These are phyloP conservation scores for Wickerhamomyces alni DNA, from an alignment of 805 yeast species.

Conservation along the genomic window DNA sequence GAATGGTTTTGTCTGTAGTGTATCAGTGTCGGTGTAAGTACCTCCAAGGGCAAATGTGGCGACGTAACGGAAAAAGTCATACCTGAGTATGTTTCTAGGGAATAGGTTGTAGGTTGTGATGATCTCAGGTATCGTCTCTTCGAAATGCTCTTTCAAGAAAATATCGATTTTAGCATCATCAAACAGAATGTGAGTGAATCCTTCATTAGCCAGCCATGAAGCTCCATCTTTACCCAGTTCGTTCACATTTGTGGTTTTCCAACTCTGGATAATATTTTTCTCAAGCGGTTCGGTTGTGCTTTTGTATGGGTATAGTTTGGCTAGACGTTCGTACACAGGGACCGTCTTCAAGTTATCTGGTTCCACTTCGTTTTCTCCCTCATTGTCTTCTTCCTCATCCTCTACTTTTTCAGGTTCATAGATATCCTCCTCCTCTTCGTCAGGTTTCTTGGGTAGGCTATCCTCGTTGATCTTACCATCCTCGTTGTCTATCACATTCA, in stretches of 20 bases:
- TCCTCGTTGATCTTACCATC: not conserved
- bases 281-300: slow-evolving; percentile 10
- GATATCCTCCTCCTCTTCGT: not conserved
- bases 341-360: slow-evolving; percentile 2
- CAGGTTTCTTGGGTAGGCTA: not conserved
- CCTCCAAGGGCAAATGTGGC: slow-evolving; percentile 1
- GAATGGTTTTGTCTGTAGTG: not conserved
- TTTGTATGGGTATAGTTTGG: slow-evolving; percentile 9
- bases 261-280: slow-evolving; percentile 20
- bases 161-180: not conserved
- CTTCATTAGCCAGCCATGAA: not conserved
- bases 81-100: slow-evolving; percentile 3
- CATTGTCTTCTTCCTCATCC: not conserved
- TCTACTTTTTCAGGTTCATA: not conserved
- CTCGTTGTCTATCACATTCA: too few relatives aligned
- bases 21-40: not conserved
- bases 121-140: not conserved
- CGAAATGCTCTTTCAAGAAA: not conserved
- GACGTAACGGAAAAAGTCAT: slow-evolving; percentile 3
- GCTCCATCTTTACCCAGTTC: not conserved
- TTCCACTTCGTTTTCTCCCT: not conserved
- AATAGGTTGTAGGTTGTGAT: not conserved
- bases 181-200: not conserved
- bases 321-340: slow-evolving; percentile 11
- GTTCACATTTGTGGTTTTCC: not conserved